Percentiles rank a stretch among this genome's conserved stretches.
Evolutionary conservation across 1,284 basidiomycete species (phyloP).

Genomic region (Peniophora sp.): DNA sequence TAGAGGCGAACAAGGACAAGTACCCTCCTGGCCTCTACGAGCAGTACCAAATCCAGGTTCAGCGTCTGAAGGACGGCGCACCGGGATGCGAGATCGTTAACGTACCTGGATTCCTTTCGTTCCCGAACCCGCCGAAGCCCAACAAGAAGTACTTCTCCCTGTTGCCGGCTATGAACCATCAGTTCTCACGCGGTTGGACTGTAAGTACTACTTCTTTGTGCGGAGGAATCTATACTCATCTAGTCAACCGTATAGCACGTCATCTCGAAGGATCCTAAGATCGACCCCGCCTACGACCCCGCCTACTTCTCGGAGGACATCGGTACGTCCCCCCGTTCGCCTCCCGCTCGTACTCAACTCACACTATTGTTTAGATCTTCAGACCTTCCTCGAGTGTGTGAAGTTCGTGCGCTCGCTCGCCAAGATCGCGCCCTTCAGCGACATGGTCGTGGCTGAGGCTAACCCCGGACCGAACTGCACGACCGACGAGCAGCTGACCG

Average conservation of each 20-base stretch:
- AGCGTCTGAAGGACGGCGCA: constrained; percentile 10
- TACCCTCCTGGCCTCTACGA: constrained; percentile 13
- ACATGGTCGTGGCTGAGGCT: constrained; percentile 11
- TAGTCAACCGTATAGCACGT: constrained; percentile 12
- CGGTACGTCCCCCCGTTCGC: constrained; percentile 17
- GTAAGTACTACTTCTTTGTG: not conserved
- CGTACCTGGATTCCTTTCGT: constrained; percentile 13
- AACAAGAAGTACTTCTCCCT: constrained; percentile 23
- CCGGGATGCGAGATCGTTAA: constrained; percentile 14
- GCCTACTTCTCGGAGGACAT: constrained; percentile 28
- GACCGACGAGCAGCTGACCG: not conserved
- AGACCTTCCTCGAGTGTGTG: constrained; percentile 29
- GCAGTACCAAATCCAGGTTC: constrained; percentile 16
- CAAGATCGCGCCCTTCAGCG: constrained; percentile 19
- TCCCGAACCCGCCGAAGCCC: constrained; percentile 12
- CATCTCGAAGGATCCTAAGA: constrained; percentile 21
- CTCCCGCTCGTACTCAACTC: not conserved
- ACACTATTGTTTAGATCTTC: constrained; percentile 11
- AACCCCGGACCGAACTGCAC: constrained; percentile 8
- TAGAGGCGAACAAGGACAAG: constrained; percentile 2
- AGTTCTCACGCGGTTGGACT: constrained; percentile 11
- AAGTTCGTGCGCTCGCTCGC: constrained; percentile 29
- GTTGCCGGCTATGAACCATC: constrained; percentile 17
- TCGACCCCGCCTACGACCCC: constrained; percentile 28
- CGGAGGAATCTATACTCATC: not conserved